phyloP scores from a whole-genome alignment of 192 early-diverging fungal genomes.

The Rhizophagus clarus region DNA sequence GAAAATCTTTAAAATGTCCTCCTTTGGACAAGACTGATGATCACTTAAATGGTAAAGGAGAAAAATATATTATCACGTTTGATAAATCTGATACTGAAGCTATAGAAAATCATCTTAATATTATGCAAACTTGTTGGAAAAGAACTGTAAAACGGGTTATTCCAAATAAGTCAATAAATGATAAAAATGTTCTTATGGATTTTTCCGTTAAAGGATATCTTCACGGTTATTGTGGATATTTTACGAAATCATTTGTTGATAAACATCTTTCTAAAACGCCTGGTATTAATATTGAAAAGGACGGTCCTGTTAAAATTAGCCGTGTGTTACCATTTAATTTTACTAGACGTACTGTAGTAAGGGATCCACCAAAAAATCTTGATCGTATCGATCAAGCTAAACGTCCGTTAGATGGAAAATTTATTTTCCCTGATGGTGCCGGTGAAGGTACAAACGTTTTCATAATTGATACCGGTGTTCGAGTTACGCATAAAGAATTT shows the following conservation, averaged over 20 bases:
- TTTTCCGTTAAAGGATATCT: neutral
- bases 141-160: neutral
- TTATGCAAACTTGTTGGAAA: neutral
- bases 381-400: constrained; percentile 23
- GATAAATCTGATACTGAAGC: neutral
- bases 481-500: constrained; percentile 85
- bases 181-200: neutral
- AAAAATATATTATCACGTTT: neutral
- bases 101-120: neutral
- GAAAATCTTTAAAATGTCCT: neutral
- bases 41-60: neutral
- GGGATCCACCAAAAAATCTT: neutral
- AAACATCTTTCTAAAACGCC: neutral
- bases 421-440: constrained; percentile 61
- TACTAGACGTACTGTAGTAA: neutral
- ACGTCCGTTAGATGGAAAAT: constrained; percentile 50
- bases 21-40: neutral
- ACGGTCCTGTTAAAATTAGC: neutral
- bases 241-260: neutral
- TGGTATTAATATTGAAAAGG: neutral
- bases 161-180: neutral
- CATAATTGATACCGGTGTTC: constrained; percentile 76
- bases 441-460: constrained; percentile 41
- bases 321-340: neutral
- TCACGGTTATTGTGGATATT: neutral